Conservation (phyloP, 805 yeast species). For the Komagataella pseudopastoris region DNA sequence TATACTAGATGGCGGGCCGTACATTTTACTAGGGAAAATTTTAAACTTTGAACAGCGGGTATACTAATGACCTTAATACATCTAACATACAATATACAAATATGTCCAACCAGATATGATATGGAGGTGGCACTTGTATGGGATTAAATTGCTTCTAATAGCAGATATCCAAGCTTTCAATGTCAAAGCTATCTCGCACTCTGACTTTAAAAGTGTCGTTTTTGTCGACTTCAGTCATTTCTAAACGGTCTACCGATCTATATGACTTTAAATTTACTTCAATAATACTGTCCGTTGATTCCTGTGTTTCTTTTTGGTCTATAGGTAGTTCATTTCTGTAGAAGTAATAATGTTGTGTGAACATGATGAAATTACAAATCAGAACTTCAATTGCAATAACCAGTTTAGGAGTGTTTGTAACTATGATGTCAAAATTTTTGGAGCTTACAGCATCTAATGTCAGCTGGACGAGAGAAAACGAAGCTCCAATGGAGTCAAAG, state of each 20-base stretch:
- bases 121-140: too few relatives aligned
- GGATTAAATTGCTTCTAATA: too few relatives aligned
- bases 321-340: not conserved
- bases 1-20: not conserved
- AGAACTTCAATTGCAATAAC: conserved; percentile 17
- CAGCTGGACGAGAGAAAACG: conserved; percentile 16
- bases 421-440: conserved; percentile 11
- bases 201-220: not conserved
- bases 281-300: not conserved
- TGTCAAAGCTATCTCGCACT: not conserved
- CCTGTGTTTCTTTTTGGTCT: not conserved
- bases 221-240: not conserved
- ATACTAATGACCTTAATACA: not conserved
- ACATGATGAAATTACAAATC: conserved; percentile 14
- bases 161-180: not conserved
- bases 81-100: not conserved
- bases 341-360: conserved; percentile 18
- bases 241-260: not conserved
- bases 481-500: conserved; percentile 17
- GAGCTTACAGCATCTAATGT: conserved; percentile 14
- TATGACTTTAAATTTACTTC: not conserved
- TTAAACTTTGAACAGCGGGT: not conserved
- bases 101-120: not conserved
- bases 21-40: not conserved
- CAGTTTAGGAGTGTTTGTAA: conserved; percentile 19